These are phyloP conservation scores for Blastobotrys peoriensis DNA, from an alignment of 805 yeast genomes.

Conservation along the genomic window DNA sequence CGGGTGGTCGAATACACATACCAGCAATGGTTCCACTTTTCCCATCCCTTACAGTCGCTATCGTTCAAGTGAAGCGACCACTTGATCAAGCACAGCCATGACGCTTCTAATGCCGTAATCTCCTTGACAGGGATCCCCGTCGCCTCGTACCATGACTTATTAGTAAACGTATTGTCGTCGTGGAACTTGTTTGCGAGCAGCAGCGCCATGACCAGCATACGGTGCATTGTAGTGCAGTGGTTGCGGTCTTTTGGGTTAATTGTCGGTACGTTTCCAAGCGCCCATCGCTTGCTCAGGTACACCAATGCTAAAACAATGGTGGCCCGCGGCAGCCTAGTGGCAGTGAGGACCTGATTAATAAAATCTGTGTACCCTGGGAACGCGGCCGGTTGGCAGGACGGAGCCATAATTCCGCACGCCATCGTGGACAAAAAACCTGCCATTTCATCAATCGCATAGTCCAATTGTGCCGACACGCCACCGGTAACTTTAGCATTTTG, in stretches of 20 bases:
- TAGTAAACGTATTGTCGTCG: constrained; percentile 94
- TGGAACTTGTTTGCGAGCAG: constrained; percentile 88
- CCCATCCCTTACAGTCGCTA: constrained; percentile 28
- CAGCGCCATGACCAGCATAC: constrained; percentile 58
- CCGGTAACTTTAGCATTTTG: constrained; percentile 39
- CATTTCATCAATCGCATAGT: constrained; percentile 75
- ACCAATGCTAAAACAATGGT: constrained; percentile 77
- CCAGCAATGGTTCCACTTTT: constrained; percentile 31
- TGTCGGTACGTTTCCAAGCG: constrained; percentile 33
- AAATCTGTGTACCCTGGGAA: constrained; percentile 41
- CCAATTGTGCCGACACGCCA: constrained; percentile 72
- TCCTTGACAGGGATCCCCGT: constrained; percentile 62
- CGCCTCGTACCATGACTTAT: constrained; percentile 95
- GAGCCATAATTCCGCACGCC: constrained; percentile 46
- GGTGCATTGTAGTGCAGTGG: constrained; percentile 36
- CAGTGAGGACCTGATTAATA: constrained; percentile 63
- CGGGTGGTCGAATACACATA: constrained; percentile 12
- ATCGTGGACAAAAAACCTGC: constrained; percentile 73
- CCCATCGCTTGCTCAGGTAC: constrained; percentile 61
- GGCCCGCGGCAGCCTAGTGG: constrained; percentile 81
- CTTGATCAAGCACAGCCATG: constrained; percentile 56
- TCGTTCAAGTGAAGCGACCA: constrained; percentile 50
- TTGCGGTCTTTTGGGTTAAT: constrained; percentile 6
- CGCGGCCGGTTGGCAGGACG: constrained; percentile 12
- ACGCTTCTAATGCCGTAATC: constrained; percentile 62